Percentiles rank a stretch among this genome's conserved stretches.
phyloP scores from a whole-genome alignment of 768 basidiomycete species.

The Boletus subcaerulescens region DNA sequence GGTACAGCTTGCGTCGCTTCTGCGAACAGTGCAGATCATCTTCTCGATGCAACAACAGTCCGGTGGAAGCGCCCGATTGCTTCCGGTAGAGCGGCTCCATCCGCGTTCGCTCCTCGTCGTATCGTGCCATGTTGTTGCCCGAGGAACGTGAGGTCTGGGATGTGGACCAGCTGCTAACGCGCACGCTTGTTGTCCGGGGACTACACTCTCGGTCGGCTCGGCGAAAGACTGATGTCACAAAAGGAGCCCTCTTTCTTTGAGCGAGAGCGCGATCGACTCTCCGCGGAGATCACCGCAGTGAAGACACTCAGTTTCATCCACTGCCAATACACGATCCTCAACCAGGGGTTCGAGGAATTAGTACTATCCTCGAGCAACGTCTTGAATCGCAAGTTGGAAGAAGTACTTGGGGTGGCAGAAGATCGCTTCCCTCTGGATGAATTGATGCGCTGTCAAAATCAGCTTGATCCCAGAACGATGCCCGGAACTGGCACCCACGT shows the following conservation, averaged over 20 bases:
- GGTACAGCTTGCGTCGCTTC: no score
- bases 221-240: slow-evolving; percentile 22
- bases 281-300: slow-evolving; percentile 74
- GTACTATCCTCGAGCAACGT: slow-evolving; percentile 78
- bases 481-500: slow-evolving; percentile 76
- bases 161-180: no score
- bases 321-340: not conserved
- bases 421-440: slow-evolving; percentile 80
- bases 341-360: slow-evolving; percentile 86
- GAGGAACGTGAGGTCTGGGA: no score
- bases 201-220: no score
- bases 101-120: no score
- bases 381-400: slow-evolving; percentile 88
- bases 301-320: slow-evolving; percentile 19
- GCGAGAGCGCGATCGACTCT: slow-evolving; percentile 70
- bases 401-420: slow-evolving; percentile 91
- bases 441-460: slow-evolving; percentile 59
- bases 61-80: no score
- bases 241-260: slow-evolving; percentile 66
- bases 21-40: no score
- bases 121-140: no score
- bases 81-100: no score
- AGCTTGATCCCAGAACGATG: slow-evolving; percentile 33
- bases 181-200: no score
- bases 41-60: no score